Evolutionary conservation across 2,329 filamentous ascomycete species (phyloP).

Genomic region (Ceratocystiopsis brevicomis): DNA sequence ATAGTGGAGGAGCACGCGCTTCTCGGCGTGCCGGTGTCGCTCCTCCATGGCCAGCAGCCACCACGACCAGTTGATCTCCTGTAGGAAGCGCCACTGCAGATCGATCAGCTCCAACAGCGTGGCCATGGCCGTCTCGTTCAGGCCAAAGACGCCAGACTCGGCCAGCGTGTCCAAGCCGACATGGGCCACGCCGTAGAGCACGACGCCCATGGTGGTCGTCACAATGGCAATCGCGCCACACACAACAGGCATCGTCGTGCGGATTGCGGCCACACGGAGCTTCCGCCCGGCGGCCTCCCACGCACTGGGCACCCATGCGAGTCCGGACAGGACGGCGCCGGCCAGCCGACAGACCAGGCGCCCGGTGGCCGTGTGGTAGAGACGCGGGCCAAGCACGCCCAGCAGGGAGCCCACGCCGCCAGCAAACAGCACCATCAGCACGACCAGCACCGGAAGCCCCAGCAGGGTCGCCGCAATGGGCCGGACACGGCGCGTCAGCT

Average conservation of each 20-base stretch:
- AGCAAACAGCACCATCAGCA: too few species aligned
- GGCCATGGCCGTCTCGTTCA: constrained; percentile 3
- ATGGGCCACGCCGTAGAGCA: constrained; percentile 6
- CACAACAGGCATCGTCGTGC: constrained; percentile 3
- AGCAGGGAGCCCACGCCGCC: too few species aligned
- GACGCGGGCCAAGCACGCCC: too few species aligned
- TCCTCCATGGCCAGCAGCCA: neutral
- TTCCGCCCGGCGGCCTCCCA: too few species aligned
- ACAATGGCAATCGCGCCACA: constrained; percentile 5
- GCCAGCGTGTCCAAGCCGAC: constrained; percentile 2
- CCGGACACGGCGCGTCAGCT: too few species aligned
- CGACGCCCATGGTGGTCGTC: constrained; percentile 3
- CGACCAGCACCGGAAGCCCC: too few species aligned
- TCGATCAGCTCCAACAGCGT: constrained; percentile 1
- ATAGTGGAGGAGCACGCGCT: too few species aligned
- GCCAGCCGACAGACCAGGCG: neutral
- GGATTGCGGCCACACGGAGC: too few species aligned
- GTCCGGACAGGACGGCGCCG: neutral
- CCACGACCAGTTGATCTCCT: constrained; percentile 7
- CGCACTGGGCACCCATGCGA: too few species aligned
- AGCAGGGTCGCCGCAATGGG: too few species aligned
- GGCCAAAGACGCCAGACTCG: constrained; percentile 5
- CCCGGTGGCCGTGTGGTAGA: too few species aligned
- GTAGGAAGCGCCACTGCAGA: constrained; percentile 3
- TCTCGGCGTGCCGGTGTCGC: too few species aligned